A percentile compares a stretch with the other conserved stretches of the same genome.
Evolutionary conservation across 176 grass and related monocot species (phyloP).

Genomic region (Aegilops tauschii): DNA sequence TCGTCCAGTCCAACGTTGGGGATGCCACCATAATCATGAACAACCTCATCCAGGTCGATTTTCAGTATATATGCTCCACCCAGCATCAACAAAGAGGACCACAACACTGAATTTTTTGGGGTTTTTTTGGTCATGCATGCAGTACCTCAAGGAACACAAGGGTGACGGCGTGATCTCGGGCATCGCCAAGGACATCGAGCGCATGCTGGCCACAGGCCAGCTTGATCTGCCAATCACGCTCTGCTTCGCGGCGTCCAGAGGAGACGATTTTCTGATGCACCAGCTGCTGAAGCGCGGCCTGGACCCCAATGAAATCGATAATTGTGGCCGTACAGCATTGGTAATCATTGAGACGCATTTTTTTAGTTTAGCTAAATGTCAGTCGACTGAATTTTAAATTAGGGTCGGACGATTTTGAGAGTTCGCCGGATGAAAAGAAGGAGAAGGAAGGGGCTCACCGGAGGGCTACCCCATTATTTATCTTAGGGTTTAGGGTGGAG

Average conservation of each 20-base stretch:
- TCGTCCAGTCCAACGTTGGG: constrained; percentile 66
- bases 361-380: no score
- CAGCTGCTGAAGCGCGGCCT: constrained; percentile 65
- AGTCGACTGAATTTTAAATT: no score
- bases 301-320: constrained; percentile 65
- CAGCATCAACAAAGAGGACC: background rate
- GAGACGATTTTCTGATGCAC: constrained; percentile 50
- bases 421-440: no score
- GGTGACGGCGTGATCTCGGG: constrained; percentile 28
- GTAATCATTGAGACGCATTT: constrained; percentile 6
- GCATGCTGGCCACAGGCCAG: constrained; percentile 58
- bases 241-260: constrained; percentile 57
- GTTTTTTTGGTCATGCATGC: background rate
- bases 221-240: constrained; percentile 71
- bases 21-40: constrained; percentile 78
- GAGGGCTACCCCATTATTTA: no score
- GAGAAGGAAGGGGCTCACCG: no score
- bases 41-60: constrained; percentile 56
- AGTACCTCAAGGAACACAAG: constrained; percentile 68
- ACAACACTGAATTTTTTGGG: background rate
- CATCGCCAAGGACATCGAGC: constrained; percentile 58
- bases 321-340: constrained; percentile 53
- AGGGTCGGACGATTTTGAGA: no score
- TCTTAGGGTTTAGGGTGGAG: no score
- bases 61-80: background rate